Evolutionary conservation across 2,329 filamentous ascomycete genomes (phyloP).

Genomic region (Verticillium dahliae): DNA sequence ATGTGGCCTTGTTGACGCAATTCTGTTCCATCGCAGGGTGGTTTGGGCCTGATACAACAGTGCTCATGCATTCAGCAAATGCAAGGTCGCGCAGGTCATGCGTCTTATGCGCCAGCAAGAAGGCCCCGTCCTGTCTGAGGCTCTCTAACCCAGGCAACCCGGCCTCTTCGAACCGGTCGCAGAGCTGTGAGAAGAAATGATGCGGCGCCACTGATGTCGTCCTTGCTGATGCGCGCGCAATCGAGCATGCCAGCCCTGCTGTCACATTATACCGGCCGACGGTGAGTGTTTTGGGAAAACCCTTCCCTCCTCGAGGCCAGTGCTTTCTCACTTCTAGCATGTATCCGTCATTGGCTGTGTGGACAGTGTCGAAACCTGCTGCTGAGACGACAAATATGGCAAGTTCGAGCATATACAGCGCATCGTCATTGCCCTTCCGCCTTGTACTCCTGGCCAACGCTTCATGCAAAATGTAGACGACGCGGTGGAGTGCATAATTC

Average conservation of each 20-base stretch:
- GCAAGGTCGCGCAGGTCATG: slow-evolving; percentile 46
- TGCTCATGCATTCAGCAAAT: slow-evolving; percentile 37
- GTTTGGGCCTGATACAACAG: background rate
- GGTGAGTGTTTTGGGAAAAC: background rate
- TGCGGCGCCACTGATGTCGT: slow-evolving; percentile 28
- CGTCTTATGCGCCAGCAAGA: slow-evolving; percentile 44
- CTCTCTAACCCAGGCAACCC: slow-evolving; percentile 23
- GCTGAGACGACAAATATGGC: slow-evolving; percentile 2
- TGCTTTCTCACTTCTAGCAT: background rate
- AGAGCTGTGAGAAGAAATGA: slow-evolving; percentile 31
- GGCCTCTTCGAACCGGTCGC: slow-evolving; percentile 28
- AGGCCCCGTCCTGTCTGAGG: slow-evolving; percentile 40
- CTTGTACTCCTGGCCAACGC: slow-evolving; percentile 1
- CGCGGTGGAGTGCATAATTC: background rate
- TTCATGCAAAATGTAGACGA: slow-evolving; percentile 5
- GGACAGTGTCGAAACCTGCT: background rate
- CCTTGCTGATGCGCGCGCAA: slow-evolving; percentile 41
- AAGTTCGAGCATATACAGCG: slow-evolving; percentile 3
- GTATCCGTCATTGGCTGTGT: too few species aligned
- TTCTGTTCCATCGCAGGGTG: background rate
- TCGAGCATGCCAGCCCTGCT: slow-evolving; percentile 32
- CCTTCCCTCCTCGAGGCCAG: background rate
- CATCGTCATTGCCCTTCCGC: background rate
- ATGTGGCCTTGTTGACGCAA: slow-evolving; percentile 19
- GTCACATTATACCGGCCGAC: slow-evolving; percentile 22